phyloP scores from a whole-genome alignment of 2,329 filamentous ascomycete species.

The Aspergillus quadricinctus region DNA sequence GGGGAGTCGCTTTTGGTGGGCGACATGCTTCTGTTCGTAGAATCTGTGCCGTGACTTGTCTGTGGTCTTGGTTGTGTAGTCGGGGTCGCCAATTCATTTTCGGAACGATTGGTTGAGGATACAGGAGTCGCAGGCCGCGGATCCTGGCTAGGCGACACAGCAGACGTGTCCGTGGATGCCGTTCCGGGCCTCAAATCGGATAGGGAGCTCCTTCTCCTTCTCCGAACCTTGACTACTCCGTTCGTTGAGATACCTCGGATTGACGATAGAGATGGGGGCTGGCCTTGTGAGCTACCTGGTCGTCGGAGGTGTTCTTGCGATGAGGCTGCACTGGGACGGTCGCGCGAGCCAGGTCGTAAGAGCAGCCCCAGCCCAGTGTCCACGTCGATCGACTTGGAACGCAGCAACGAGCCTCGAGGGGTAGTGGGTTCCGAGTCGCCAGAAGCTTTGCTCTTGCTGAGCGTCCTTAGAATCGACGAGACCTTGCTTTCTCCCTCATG shows the following conservation, averaged over 20 bases:
- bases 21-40: constrained; percentile 28
- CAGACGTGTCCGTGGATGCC: constrained; percentile 50
- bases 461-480: constrained; percentile 75
- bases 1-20: constrained; percentile 29
- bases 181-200: constrained; percentile 76
- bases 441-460: constrained; percentile 72
- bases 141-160: constrained; percentile 27
- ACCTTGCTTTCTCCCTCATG: constrained; percentile 64
- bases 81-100: constrained; percentile 25
- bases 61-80: constrained; percentile 26
- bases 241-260: constrained; percentile 48
- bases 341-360: constrained; percentile 52
- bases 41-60: constrained; percentile 24
- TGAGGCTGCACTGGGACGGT: constrained; percentile 48
- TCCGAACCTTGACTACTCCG: constrained; percentile 48
- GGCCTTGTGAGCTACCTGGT: constrained; percentile 46
- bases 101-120: constrained; percentile 22
- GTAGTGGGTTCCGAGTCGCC: constrained; percentile 63
- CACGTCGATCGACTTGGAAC: constrained; percentile 75
- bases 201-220: constrained; percentile 85
- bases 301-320: constrained; percentile 45
- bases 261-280: constrained; percentile 44
- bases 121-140: constrained; percentile 37
- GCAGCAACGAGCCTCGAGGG: constrained; percentile 62
- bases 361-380: constrained; percentile 48